Evolutionary conservation across 2,329 filamentous ascomycete genomes (phyloP).

Genomic region (Paecilomyces fulvus): DNA sequence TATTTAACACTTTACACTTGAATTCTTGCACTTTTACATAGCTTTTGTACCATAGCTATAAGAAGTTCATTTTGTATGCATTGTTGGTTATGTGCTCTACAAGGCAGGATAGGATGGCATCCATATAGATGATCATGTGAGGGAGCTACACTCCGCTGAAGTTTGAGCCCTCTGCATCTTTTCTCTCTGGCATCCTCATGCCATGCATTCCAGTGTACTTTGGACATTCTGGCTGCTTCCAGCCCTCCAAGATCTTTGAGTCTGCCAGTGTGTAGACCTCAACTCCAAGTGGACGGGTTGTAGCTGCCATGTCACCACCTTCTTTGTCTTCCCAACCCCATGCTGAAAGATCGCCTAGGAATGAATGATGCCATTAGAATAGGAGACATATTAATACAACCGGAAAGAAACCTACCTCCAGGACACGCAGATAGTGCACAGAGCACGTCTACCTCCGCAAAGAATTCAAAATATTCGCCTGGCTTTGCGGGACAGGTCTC

Average conservation of each 20-base stretch:
- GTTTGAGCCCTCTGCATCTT: slow-evolving; percentile 13
- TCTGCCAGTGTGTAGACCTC: slow-evolving; percentile 61
- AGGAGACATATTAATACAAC: background rate
- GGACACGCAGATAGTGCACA: slow-evolving; percentile 63
- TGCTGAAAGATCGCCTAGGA: slow-evolving; percentile 58
- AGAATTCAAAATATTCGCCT: slow-evolving; percentile 60
- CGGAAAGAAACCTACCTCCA: slow-evolving; percentile 41
- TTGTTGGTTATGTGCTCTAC: background rate
- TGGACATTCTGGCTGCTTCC: slow-evolving; percentile 54
- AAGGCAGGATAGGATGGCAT: background rate
- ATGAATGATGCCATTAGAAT: slow-evolving; percentile 8
- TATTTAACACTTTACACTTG: no score
- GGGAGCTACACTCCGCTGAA: slow-evolving; percentile 1
- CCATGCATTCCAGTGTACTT: slow-evolving; percentile 61
- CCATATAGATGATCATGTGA: background rate
- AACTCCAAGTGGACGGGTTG: slow-evolving; percentile 66
- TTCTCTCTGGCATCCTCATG: slow-evolving; percentile 42
- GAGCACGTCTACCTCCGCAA: slow-evolving; percentile 69
- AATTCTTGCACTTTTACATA: no score
- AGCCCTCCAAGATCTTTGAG: slow-evolving; percentile 47
- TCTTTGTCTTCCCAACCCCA: slow-evolving; percentile 66
- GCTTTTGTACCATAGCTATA: no score
- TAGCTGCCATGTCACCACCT: slow-evolving; percentile 49
- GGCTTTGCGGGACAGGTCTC: slow-evolving; percentile 39
- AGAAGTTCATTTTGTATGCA: background rate